Conservation (phyloP, 2,329 filamentous ascomycete genomes). For the Nothopassalora personata region DNA sequence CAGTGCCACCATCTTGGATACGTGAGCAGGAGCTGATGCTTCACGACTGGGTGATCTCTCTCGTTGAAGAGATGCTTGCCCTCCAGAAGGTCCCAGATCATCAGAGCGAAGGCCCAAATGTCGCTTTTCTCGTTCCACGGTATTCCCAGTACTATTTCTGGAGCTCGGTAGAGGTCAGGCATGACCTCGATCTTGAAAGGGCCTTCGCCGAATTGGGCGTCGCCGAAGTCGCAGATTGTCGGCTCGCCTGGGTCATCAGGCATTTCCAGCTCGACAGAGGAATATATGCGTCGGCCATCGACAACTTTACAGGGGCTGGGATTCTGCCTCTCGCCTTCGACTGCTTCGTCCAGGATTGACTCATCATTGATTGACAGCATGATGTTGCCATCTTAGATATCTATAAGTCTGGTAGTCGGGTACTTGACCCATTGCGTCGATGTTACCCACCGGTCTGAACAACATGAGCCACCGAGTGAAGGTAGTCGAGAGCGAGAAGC, state of each 20-base stretch:
- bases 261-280: not conserved
- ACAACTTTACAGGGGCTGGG: not conserved
- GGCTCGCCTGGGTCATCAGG: slow-evolving; percentile 13
- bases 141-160: slow-evolving; percentile 33
- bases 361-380: not conserved
- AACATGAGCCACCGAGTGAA: not conserved
- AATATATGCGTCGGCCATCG: not conserved
- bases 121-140: slow-evolving; percentile 33
- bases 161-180: slow-evolving; percentile 32
- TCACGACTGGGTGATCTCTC: not conserved
- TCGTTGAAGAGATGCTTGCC: slow-evolving; percentile 20
- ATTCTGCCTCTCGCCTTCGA: not conserved
- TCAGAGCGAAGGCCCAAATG: slow-evolving; percentile 32
- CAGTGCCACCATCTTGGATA: slow-evolving; percentile 18
- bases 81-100: not conserved
- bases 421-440: not conserved
- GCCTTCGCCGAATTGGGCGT: slow-evolving; percentile 30
- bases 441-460: slow-evolving; percentile 6
- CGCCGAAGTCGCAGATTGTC: slow-evolving; percentile 33
- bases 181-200: slow-evolving; percentile 27
- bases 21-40: not conserved
- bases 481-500: not conserved
- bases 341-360: not conserved
- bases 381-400: not conserved
- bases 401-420: not conserved